Evolutionary conservation across 2,329 filamentous ascomycete genomes (phyloP), one percentile per base, ranked within the genome.

Genomic region (Colletotrichum gigasporum): DNA sequence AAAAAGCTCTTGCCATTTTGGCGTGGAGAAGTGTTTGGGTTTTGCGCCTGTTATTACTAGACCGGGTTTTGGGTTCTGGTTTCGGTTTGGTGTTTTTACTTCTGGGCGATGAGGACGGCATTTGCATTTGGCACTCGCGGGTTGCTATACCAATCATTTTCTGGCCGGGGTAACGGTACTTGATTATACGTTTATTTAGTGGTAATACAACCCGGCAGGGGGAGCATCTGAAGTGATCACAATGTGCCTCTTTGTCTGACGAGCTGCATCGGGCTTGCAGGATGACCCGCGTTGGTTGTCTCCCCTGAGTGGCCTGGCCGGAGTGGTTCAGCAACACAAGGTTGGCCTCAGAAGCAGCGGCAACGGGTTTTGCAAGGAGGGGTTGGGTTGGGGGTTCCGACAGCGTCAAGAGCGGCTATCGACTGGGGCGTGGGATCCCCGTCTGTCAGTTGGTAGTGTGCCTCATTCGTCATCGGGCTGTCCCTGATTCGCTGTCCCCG

Each of bases 131-230:
- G 39, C 55, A 32, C 48, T 65, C 30, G 32, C 41, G 47, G 51
- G 56, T 61, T 65, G 62, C 48, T 62, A 62, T 65, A 65, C 62
- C 62, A 54, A 50, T 42, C 42, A 39, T 48, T 26, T 45, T 55
- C 42, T 62, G 62, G 56, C 58, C 20, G 50, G 56, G 62, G 48
- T 57, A 64, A 52, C 41, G 62, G 42, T 48, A 55, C 44, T 61
- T 55, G 56, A 44, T 65, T 65, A 54, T 61, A 61, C 34, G 56
- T 50, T 63, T 47, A 61, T 60, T 34, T 65, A 65, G 56, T 65
- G 35, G 50, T 65, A 65, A 65, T 65, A 62, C 62, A 61, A 42
- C 57, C 48, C 62, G 28, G 30, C 16, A 50, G 35, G 45, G 48
- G 55, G 42, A 62, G 48, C 57, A 48, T 50, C n/a, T 65, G 42